These are phyloP conservation scores for Linnemannia hyalina DNA, from an alignment of 192 early-diverging fungal species.

Conservation along the genomic window DNA sequence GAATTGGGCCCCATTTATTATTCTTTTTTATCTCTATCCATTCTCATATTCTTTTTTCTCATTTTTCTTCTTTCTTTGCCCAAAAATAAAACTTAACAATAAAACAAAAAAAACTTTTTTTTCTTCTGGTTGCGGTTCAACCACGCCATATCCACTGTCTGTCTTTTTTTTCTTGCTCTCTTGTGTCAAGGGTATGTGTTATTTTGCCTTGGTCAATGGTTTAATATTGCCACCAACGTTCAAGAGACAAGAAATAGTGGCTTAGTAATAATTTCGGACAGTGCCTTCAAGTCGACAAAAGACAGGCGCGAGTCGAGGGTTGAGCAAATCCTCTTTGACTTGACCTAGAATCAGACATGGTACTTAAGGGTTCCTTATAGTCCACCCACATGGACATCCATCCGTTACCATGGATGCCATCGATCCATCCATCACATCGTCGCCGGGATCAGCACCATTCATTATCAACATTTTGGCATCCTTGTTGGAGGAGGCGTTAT, in stretches of 20 bases:
- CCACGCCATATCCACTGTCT: not conserved
- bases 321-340: conserved; percentile 10
- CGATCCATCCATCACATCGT: not conserved
- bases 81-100: conserved; percentile 14
- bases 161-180: not conserved
- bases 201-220: no score
- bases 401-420: not conserved
- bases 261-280: not conserved
- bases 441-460: not conserved
- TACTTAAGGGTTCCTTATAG: conserved; percentile 7
- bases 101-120: conserved; percentile 33
- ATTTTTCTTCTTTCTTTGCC: conserved; percentile 2
- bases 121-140: not conserved
- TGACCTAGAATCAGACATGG: conserved; percentile 12
- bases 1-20: not conserved
- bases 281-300: not conserved
- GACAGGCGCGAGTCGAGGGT: not conserved
- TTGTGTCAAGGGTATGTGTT: not conserved
- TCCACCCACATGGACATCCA: no score
- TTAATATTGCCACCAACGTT: no score
- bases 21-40: not conserved
- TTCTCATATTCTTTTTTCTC: not conserved
- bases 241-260: not conserved
- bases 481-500: not conserved
- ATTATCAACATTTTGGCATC: not conserved